Percentiles rank a stretch among this genome's conserved stretches.
Evolutionary conservation across 345 rosid species (phyloP).

Genomic region (Salix caprea): DNA sequence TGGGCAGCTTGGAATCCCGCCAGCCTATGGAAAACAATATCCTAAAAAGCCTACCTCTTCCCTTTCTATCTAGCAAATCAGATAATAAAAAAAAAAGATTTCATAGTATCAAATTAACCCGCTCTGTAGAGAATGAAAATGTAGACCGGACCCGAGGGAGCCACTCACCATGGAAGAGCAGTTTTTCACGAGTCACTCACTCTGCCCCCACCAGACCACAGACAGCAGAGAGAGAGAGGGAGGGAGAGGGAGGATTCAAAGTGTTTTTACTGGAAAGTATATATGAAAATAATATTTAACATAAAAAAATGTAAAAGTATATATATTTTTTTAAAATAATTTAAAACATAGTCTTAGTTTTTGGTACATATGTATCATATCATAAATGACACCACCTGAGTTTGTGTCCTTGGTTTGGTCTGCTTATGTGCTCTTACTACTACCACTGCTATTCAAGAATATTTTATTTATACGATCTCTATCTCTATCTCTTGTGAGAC

Average conservation of each 20-base stretch:
- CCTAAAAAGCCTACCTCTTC: not conserved
- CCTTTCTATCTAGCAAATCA: not conserved
- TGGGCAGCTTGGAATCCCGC: slow-evolving; percentile 5
- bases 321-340: no score
- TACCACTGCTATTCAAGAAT: no score
- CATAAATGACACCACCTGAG: no score
- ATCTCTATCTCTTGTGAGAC: not conserved
- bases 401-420: no score
- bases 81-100: not conserved
- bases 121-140: slow-evolving; percentile 19
- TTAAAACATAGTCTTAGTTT: no score
- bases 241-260: not conserved
- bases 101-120: not conserved
- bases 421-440: no score
- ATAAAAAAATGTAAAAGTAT: no score
- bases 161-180: not conserved
- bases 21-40: slow-evolving; percentile 17
- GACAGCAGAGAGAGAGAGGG: not conserved
- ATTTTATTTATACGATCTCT: not conserved
- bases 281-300: no score
- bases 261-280: no score
- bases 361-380: no score
- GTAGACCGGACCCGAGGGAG: not conserved
- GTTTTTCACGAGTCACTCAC: no score
- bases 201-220: no score